Conservation (phyloP, 148 eudicot species). For the Fallopia convolvulus region DNA sequence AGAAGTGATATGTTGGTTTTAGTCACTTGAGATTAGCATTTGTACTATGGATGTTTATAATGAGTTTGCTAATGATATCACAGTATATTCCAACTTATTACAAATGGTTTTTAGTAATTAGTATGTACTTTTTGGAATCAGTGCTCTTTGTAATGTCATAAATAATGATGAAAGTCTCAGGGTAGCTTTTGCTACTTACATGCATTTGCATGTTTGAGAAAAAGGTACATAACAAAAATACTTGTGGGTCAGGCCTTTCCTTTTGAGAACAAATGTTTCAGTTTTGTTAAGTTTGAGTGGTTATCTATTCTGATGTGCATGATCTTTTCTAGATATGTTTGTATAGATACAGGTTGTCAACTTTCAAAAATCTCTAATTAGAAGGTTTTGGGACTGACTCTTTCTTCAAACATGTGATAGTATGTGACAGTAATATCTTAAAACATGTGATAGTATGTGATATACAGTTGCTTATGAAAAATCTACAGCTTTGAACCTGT, state of each 20-base stretch:
- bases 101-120: background rate
- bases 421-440: background rate
- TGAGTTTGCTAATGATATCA: background rate
- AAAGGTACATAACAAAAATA: background rate
- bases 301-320: background rate
- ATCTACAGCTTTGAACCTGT: background rate
- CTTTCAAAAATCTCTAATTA: background rate
- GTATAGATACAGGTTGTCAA: background rate
- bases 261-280: background rate
- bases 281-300: background rate
- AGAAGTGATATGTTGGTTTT: background rate
- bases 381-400: background rate
- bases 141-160: too few species aligned
- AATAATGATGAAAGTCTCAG: background rate
- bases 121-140: background rate
- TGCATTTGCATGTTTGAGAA: background rate
- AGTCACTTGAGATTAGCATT: background rate
- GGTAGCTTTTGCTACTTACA: background rate
- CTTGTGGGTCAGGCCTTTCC: background rate
- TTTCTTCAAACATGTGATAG: background rate
- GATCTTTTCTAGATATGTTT: slow-evolving; percentile 1
- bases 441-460: background rate
- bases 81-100: background rate
- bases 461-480: background rate
- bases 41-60: background rate